Evolutionary conservation across 2,329 filamentous ascomycete genomes (phyloP), one percentile per base, ranked within the genome.

Genomic region (Verticillium tricorpus): DNA sequence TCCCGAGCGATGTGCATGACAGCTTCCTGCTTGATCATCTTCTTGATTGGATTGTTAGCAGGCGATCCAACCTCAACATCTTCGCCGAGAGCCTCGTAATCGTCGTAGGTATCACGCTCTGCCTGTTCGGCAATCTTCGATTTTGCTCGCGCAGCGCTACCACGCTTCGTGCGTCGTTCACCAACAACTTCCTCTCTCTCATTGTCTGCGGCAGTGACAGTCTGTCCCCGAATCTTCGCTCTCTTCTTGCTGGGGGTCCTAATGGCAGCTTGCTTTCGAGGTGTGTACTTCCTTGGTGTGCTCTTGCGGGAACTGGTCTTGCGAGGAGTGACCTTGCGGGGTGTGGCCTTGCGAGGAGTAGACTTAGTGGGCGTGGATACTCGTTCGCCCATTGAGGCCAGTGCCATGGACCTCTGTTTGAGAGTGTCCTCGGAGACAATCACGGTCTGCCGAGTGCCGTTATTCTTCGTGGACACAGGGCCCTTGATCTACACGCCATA

Each of bases 71-170:
- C 28, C 11, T 55, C 58, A n/a, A 50, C 8, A 3, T 28, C 55
- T 2, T 58, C 56, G 45, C 45, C 55, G 15, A 60, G 19, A 22
- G 45, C n/a, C n/a, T 37, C 55, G 34, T 32, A 22, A 14, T 57
- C 55, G 22, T 57, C 55, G 28, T 32, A 57, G 6, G 19, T 52
- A 14, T 56, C 52, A 56, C n/a, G 28, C 35, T 56, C 19, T 37
- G 59, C 52, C 35, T 39, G 37, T 15, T 52, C 32, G 11, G 52
- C 50, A 31, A 56, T 60, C 22, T 45, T 32, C 22, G 52, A 37
- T 22, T 56, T 50, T 15, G 59, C 59, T 22, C 50, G 59, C 52
- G 59, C 52, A 45, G 59, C 55, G 52, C 59, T 60, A 60, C 59
- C 55, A 22, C 59, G 59, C 59, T 50, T 60, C 9, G 39, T 32